Evolutionary conservation across 177 flowering plant species (phyloP).

Genomic region (Vitis hybrid): DNA sequence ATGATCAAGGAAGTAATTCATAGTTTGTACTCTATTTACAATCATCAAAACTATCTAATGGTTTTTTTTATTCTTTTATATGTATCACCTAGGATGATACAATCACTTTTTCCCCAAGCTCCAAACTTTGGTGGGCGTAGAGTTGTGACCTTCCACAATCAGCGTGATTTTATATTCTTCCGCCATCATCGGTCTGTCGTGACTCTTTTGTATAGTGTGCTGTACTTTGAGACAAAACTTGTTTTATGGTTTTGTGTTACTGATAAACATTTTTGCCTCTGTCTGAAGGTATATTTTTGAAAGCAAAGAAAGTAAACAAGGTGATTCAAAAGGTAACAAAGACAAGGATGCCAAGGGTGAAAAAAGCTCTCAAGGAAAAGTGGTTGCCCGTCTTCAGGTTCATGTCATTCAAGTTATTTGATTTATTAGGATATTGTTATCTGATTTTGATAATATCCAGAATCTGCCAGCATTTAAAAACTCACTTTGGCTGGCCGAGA

Average conservation of each 20-base stretch:
- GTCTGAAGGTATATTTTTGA: slow-evolving; percentile 73
- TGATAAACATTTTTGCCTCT: slow-evolving; percentile 4
- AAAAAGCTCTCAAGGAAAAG: slow-evolving; percentile 34
- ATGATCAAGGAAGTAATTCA: background rate
- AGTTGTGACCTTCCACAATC: slow-evolving; percentile 94
- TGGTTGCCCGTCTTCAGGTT: slow-evolving; percentile 86
- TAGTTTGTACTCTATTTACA: background rate
- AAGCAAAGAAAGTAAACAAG: slow-evolving; percentile 55
- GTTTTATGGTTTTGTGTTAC: slow-evolving; percentile 1
- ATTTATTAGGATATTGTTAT: background rate
- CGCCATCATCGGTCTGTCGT: slow-evolving; percentile 78
- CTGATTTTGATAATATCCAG: background rate
- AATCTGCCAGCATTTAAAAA: background rate
- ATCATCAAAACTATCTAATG: background rate
- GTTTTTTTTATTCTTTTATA: slow-evolving; percentile 3
- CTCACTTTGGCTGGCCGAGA: background rate
- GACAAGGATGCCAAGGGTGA: slow-evolving; percentile 37
- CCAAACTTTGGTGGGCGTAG: slow-evolving; percentile 85
- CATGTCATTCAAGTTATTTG: slow-evolving; percentile 2
- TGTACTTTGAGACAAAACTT: background rate
- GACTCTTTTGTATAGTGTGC: too few species aligned
- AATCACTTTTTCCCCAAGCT: slow-evolving; percentile 82
- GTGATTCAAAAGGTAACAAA: slow-evolving; percentile 41
- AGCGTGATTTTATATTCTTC: slow-evolving; percentile 93
- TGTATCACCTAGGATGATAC: slow-evolving; percentile 55